phyloP scores from a whole-genome alignment of 2,329 filamentous ascomycete genomes.

The Fusarium keratoplasticum region DNA sequence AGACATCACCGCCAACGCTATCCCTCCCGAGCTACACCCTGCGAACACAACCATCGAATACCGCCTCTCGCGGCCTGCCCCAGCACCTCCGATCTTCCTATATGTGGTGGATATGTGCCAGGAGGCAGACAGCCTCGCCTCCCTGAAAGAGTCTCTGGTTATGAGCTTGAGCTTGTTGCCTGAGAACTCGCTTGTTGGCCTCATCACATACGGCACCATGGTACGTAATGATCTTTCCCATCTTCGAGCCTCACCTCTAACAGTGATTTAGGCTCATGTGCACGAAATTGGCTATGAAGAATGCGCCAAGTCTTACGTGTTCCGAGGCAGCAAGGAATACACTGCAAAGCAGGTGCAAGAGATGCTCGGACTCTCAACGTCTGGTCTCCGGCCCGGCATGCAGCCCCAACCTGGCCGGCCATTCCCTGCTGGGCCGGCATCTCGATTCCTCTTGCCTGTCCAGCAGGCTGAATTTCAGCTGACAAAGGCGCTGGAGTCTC shows the following conservation, averaged over 20 bases:
- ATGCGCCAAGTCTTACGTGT: conserved; percentile 98
- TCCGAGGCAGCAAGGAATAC: conserved; percentile 98
- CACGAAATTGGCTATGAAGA: conserved; percentile 98
- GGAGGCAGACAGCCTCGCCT: conserved; percentile 85
- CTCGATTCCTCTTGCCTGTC: conserved; percentile 92
- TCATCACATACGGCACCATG: conserved; percentile 95
- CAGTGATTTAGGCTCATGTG: conserved; percentile 77
- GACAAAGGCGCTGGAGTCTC: conserved; percentile 92
- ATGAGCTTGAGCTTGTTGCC: conserved; percentile 87
- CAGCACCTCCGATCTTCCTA: conserved; percentile 86
- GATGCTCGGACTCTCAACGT: conserved; percentile 88
- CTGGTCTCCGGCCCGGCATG: conserved; percentile 79
- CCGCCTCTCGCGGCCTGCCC: conserved; percentile 81
- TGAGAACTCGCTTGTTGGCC: conserved; percentile 82
- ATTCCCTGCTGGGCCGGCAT: conserved; percentile 81
- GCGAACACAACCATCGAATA: conserved; percentile 93
- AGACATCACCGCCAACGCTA: conserved; percentile 85
- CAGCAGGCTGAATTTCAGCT: conserved; percentile 97
- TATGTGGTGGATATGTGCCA: conserved; percentile 92
- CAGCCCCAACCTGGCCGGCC: conserved; percentile 80
- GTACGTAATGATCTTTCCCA: conserved; percentile 57
- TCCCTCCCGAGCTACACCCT: conserved; percentile 85
- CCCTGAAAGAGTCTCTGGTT: conserved; percentile 86
- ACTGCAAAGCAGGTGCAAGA: conserved; percentile 99
- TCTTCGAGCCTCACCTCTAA: conserved; percentile 24